Percentiles rank a stretch among this genome's conserved stretches.
phyloP scores from a whole-genome alignment of 2,329 filamentous ascomycete species.

The Ascochyta lentis region DNA sequence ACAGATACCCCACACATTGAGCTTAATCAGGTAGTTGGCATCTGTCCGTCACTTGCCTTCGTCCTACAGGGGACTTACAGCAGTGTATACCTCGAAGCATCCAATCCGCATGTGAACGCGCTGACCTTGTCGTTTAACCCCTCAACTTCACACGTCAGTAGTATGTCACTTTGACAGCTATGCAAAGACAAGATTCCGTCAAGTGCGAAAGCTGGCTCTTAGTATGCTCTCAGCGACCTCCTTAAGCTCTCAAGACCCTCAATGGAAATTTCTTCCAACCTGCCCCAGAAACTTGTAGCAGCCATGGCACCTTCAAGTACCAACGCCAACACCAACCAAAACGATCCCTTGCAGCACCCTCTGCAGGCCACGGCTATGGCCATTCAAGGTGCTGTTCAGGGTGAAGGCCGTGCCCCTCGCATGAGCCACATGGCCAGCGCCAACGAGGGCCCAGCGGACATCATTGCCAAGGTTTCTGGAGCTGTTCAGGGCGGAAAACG shows the following conservation, averaged over 20 bases:
- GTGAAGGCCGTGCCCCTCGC: constrained; percentile 49
- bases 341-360: constrained; percentile 48
- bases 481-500: constrained; percentile 55
- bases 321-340: constrained; percentile 42
- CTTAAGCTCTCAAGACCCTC: constrained; percentile 12
- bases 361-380: constrained; percentile 51
- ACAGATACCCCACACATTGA: neutral
- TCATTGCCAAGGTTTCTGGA: constrained; percentile 60
- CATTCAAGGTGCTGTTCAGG: constrained; percentile 48
- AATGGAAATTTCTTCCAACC: constrained; percentile 28
- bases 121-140: neutral
- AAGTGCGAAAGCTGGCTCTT: constrained; percentile 15
- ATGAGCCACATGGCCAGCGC: constrained; percentile 51
- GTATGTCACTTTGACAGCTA: constrained; percentile 29
- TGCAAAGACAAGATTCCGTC: neutral
- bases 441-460: constrained; percentile 61
- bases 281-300: constrained; percentile 22
- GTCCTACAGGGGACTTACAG: neutral
- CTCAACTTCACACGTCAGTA: constrained; percentile 24
- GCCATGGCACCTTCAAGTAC: constrained; percentile 31
- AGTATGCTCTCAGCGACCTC: neutral
- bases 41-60: too few species aligned
- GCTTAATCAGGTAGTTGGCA: neutral
- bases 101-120: neutral
- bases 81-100: too few species aligned